phyloP scores from a whole-genome alignment of 768 basidiomycete genomes.

The Brasilioporus rufonigricans region DNA sequence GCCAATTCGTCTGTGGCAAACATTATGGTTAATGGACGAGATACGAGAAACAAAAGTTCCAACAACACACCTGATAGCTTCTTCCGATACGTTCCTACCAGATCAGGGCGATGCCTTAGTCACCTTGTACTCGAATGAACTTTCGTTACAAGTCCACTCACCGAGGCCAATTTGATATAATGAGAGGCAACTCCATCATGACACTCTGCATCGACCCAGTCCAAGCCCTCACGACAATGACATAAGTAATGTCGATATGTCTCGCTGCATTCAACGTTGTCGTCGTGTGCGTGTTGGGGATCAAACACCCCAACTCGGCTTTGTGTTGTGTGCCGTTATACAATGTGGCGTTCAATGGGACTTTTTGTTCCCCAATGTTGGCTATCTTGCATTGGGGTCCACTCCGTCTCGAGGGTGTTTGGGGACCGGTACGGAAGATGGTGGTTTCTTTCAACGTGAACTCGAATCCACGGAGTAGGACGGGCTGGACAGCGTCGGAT shows the following conservation, averaged over 20 bases:
- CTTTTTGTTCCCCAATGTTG: conserved; percentile 67
- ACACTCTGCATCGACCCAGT: conserved; percentile 66
- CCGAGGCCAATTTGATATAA: conserved; percentile 87
- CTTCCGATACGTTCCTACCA: conserved; percentile 64
- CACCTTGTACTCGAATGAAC: background rate
- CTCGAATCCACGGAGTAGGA: conserved; percentile 81
- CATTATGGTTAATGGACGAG: background rate
- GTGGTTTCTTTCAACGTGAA: conserved; percentile 76
- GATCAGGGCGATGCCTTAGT: background rate
- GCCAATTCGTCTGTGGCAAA: conserved; percentile 44
- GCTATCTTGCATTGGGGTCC: conserved; percentile 54
- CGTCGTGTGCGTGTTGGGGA: conserved; percentile 73
- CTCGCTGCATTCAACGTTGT: conserved; percentile 79
- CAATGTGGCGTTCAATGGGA: conserved; percentile 69
- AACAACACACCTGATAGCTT: conserved; percentile 54
- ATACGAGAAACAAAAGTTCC: background rate
- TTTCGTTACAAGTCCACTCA: conserved; percentile 31
- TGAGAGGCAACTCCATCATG: conserved; percentile 72
- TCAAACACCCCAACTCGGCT: conserved; percentile 67
- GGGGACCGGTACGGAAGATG: conserved; percentile 65
- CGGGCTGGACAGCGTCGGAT: conserved; percentile 64
- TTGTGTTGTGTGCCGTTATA: conserved; percentile 70
- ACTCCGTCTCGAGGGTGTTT: conserved; percentile 48
- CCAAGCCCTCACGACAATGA: conserved; percentile 71
- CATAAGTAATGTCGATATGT: conserved; percentile 84